Percentiles rank a stretch among this genome's conserved stretches.
phyloP scores from a whole-genome alignment of 2,329 filamentous ascomycete species.

The Volutella citrinella region DNA sequence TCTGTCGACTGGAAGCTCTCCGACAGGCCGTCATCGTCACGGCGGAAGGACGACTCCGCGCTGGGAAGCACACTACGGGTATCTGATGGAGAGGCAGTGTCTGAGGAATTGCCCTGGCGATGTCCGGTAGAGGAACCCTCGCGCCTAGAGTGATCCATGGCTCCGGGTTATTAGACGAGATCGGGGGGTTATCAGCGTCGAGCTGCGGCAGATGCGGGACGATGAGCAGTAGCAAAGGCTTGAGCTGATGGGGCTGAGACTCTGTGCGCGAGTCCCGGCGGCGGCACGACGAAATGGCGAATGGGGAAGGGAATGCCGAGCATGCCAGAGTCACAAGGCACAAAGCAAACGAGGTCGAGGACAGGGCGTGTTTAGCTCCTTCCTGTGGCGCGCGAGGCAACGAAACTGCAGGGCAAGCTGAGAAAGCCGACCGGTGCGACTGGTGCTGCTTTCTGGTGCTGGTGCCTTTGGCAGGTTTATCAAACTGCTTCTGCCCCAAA shows the following conservation, averaged over 20 bases:
- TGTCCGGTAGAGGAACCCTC: conserved; percentile 34
- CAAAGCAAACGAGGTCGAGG: too few relatives aligned
- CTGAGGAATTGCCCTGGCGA: conserved; percentile 34
- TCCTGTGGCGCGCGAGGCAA: too few relatives aligned
- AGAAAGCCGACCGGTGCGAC: too few relatives aligned
- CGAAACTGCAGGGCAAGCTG: too few relatives aligned
- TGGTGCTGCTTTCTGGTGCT: too few relatives aligned
- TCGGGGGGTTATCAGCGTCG: too few relatives aligned
- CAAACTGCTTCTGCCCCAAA: too few relatives aligned
- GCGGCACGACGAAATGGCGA: conserved; percentile 12
- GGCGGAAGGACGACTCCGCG: conserved; percentile 32
- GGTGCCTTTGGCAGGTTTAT: too few relatives aligned
- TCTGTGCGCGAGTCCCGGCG: too few relatives aligned
- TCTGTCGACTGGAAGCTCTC: conserved; percentile 59
- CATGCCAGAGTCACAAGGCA: conserved; percentile 25
- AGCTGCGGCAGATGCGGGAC: conserved; percentile 5
- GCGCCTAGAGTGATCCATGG: conserved; percentile 43
- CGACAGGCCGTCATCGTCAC: conserved; percentile 42
- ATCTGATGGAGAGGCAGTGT: conserved; percentile 48
- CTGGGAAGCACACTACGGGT: conserved; percentile 39
- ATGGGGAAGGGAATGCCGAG: conserved; percentile 24
- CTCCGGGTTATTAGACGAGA: too few relatives aligned
- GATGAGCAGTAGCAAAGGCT: conserved; percentile 5
- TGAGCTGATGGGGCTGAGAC: conserved; percentile 6
- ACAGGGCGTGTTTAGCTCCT: too few relatives aligned